A percentile compares a stretch with the other conserved stretches of the same genome.
These are phyloP conservation scores for Linnemannia zychae DNA, from an alignment of 192 early-diverging fungal genomes.

Conservation along the genomic window DNA sequence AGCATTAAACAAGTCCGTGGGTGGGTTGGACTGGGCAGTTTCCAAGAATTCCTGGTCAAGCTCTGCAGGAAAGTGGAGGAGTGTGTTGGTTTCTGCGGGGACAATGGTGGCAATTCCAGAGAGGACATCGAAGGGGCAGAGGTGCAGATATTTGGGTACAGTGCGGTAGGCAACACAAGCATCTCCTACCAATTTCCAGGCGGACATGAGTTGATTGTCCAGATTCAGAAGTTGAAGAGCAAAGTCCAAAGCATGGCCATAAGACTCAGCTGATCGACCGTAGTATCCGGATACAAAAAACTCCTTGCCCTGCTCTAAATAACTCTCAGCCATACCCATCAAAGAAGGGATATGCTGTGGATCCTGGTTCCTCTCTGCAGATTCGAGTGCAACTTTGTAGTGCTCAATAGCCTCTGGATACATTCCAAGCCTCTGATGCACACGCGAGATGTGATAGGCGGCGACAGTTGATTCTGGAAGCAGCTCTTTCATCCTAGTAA, in stretches of 20 bases:
- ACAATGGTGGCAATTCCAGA: constrained; percentile 40
- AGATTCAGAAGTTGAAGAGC: constrained; percentile 25
- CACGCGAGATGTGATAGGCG: constrained; percentile 61
- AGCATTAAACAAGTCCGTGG: constrained; percentile 28
- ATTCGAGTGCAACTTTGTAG: constrained; percentile 51
- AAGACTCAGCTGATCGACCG: constrained; percentile 73
- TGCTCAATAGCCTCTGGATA: constrained; percentile 66
- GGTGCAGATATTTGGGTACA: constrained; percentile 62
- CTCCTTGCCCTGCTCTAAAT: constrained; percentile 63
- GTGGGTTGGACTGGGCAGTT: neutral
- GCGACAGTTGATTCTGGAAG: constrained; percentile 64
- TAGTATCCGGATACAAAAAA: constrained; percentile 73
- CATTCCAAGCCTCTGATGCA: constrained; percentile 68
- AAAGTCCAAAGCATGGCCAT: constrained; percentile 59
- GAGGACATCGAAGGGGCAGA: constrained; percentile 43
- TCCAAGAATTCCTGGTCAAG: constrained; percentile 28
- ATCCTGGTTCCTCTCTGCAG: constrained; percentile 51
- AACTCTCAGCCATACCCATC: constrained; percentile 66
- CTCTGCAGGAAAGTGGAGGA: constrained; percentile 55
- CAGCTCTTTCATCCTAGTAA: constrained; percentile 77
- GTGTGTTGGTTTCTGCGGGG: constrained; percentile 34
- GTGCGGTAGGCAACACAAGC: constrained; percentile 64
- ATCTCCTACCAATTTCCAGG: constrained; percentile 75
- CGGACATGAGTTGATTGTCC: constrained; percentile 53
- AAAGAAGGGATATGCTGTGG: constrained; percentile 60